Evolutionary conservation across 2,329 filamentous ascomycete genomes (phyloP), one percentile per base, ranked within the genome.

Genomic region (Didymella pomorum): DNA sequence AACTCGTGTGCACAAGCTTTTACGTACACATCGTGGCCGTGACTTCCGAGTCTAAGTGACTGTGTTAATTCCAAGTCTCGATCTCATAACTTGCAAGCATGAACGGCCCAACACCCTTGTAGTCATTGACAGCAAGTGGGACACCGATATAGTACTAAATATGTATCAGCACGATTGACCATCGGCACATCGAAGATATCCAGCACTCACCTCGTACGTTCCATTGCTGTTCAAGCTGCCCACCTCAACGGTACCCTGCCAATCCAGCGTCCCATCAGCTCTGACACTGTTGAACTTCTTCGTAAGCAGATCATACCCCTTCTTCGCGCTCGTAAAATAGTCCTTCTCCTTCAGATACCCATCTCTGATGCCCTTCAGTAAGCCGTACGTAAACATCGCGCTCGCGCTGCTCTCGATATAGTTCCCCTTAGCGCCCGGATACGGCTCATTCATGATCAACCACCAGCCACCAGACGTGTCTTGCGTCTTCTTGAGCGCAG

Each of bases 351-450:
- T 49, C 42, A 71, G 20, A 42, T 66, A 61, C 11, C 67, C 67
- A 2, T 49, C 53, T 23, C 58, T 53, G 3, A 63, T 48, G 4
- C 67, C 68, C 55, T 64, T 70, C 47, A 71, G 39, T 28, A 62
- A 56, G 5, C 61, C 63, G 53, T 64, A 67, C n/a, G 64, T 59
- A 28, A 71, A 71, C 68, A 87, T 84, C 1, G 83, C 83, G 3
- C 80, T 80, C n/a, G 79, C 84, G 23, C 83, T 84, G 28, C 81
- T 82, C 73, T 87, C 83, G 45, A 87, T 80, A 67, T 83, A 87
- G 67, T 87, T 87, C 0, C 83, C 83, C 47, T 78, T 64, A 18
- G 43, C 61, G 4, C 67, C 66, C 1, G 67, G 77, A 51, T 81
- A 80, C 18, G 76, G 68, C 58, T 79, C 75, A 58, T 78, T 79